These are phyloP conservation scores for Thamnidium elegans DNA, from an alignment of 192 early-diverging fungal species.

Conservation along the genomic window DNA sequence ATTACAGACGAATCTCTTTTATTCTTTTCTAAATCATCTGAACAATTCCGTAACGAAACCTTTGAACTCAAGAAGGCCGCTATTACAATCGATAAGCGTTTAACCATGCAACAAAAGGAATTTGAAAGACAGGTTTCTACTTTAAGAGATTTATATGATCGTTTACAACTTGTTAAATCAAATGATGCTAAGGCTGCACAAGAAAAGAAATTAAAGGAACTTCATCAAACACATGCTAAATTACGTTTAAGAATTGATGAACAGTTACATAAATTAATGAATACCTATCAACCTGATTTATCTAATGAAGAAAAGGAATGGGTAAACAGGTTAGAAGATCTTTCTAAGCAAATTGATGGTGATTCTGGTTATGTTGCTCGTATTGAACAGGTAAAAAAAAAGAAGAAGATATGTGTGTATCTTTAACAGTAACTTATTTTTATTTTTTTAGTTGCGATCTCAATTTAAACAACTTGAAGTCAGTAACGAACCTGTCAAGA, in stretches of 20 bases:
- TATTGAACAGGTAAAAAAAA: conserved; percentile 14
- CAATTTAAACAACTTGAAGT: conserved; percentile 5
- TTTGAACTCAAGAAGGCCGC: conserved; percentile 36
- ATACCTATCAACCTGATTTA: conserved; percentile 58
- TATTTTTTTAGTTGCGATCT: conserved; percentile 2
- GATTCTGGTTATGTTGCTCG: conserved; percentile 14
- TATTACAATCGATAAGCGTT: conserved; percentile 4
- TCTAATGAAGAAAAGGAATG: conserved; percentile 56
- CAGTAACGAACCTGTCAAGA: background rate
- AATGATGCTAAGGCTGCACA: conserved; percentile 44
- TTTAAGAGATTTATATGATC: conserved; percentile 40
- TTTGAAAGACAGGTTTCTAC: conserved; percentile 44
- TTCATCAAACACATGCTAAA: conserved; percentile 36
- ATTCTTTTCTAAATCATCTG: conserved; percentile 40
- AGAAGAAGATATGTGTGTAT: background rate
- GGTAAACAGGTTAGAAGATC: conserved; percentile 36
- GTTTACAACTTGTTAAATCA: conserved; percentile 36
- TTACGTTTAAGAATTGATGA: conserved; percentile 54
- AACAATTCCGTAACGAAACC: conserved; percentile 34
- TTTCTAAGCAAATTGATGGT: conserved; percentile 16
- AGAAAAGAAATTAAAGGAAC: conserved; percentile 41
- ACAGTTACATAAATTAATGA: conserved; percentile 60
- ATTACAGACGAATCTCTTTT: conserved; percentile 44
- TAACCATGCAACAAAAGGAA: conserved; percentile 38
- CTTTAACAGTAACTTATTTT: background rate